Evolutionary conservation across 345 rosid species (phyloP).

Genomic region (Sisymbrium irio): DNA sequence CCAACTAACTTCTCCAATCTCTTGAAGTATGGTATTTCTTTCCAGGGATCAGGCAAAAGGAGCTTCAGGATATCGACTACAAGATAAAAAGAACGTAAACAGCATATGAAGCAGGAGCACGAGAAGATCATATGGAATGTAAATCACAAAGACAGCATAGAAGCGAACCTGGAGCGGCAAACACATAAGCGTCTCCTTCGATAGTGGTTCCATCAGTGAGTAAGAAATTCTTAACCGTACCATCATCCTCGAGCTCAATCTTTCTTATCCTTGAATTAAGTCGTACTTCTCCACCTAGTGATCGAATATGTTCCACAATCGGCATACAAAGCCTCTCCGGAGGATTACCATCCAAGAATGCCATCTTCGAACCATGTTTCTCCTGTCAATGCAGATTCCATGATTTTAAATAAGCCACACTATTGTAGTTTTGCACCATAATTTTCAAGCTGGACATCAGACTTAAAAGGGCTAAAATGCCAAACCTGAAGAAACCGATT

Average conservation of each 20-base stretch:
- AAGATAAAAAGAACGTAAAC: not conserved
- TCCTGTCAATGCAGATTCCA: slow-evolving; percentile 49
- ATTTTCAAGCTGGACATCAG: not conserved
- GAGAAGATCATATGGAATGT: slow-evolving; percentile 1
- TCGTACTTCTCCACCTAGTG: slow-evolving; percentile 78
- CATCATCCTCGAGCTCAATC: slow-evolving; percentile 77
- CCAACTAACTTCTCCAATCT: slow-evolving; percentile 91
- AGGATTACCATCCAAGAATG: slow-evolving; percentile 95
- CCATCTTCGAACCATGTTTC: slow-evolving; percentile 98
- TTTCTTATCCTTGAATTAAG: slow-evolving; percentile 76
- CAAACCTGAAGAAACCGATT: slow-evolving; percentile 93
- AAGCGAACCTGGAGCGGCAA: slow-evolving; percentile 80
- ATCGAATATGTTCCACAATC: slow-evolving; percentile 64
- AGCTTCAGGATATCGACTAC: slow-evolving; percentile 91
- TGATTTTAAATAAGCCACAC: slow-evolving; percentile 10
- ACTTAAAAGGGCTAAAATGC: not conserved
- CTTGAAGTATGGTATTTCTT: slow-evolving; percentile 76
- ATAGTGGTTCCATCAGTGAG: slow-evolving; percentile 61
- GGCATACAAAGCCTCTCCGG: slow-evolving; percentile 97
- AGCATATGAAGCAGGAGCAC: slow-evolving; percentile 12
- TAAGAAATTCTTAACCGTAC: slow-evolving; percentile 70
- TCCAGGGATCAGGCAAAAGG: slow-evolving; percentile 79
- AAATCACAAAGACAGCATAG: not conserved
- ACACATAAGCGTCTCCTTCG: slow-evolving; percentile 83
- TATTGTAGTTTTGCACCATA: not conserved